Percentiles rank a stretch among this genome's conserved stretches.
Conservation (phyloP, 257 asterid species). For the Petrea volubilis region DNA sequence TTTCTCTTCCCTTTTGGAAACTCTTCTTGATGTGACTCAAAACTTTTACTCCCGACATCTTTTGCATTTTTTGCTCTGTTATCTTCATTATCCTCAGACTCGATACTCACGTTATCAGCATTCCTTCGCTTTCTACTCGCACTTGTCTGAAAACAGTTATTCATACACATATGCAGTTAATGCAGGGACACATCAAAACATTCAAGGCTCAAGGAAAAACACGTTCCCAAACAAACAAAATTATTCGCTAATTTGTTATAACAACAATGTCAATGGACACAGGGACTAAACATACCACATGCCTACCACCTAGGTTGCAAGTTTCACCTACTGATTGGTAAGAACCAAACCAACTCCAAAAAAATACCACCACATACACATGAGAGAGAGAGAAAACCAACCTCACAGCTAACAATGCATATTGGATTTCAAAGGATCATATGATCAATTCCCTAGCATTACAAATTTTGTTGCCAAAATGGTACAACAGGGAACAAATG, state of each 20-base stretch:
- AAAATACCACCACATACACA: neutral
- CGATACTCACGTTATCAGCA: constrained; percentile 53
- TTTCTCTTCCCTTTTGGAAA: constrained; percentile 87
- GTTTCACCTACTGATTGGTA: neutral
- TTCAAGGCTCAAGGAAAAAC: neutral
- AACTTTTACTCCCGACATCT: constrained; percentile 51
- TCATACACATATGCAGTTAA: constrained; percentile 6
- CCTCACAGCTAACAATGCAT: neutral
- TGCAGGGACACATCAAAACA: neutral
- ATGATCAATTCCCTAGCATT: neutral
- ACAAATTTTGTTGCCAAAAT: neutral
- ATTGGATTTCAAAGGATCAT: neutral
- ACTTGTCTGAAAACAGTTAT: constrained; percentile 55
- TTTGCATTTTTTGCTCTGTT: constrained; percentile 35
- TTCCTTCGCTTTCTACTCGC: constrained; percentile 77
- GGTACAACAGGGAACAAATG: neutral
- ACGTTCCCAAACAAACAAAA: neutral
- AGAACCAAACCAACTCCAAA: neutral
- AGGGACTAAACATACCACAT: neutral
- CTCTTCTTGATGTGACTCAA: constrained; percentile 76
- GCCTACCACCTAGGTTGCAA: neutral
- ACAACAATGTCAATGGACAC: neutral
- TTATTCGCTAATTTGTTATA: neutral
- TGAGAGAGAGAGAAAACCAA: neutral
- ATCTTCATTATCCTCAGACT: constrained; percentile 76